Percentiles rank a stretch among this genome's conserved stretches.
These are phyloP conservation scores for Colletotrichum tropicicola DNA, from an alignment of 2,329 filamentous ascomycete genomes.

Conservation along the genomic window DNA sequence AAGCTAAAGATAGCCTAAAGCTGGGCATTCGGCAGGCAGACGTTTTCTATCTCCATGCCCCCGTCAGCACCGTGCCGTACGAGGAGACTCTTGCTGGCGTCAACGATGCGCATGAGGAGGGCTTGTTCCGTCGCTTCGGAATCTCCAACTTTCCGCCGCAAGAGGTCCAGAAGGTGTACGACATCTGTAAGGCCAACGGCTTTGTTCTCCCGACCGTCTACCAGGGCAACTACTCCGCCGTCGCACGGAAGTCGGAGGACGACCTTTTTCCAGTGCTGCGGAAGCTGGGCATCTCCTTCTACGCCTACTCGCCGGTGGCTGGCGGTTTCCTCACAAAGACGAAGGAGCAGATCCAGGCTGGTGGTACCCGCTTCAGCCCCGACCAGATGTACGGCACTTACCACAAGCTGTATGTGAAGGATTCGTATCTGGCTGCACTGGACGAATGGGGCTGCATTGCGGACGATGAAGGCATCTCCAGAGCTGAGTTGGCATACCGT, in stretches of 20 bases:
- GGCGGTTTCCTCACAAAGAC: constrained; percentile 33
- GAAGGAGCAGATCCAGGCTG: constrained; percentile 30
- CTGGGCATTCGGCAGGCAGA: no score
- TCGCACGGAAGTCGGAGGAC: constrained; percentile 51
- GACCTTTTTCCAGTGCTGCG: constrained; percentile 52
- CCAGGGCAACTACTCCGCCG: constrained; percentile 57
- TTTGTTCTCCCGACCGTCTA: constrained; percentile 54
- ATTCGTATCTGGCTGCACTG: constrained; percentile 37
- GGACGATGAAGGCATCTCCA: constrained; percentile 44
- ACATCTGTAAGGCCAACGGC: constrained; percentile 50
- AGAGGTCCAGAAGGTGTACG: constrained; percentile 52
- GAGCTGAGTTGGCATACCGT: constrained; percentile 50
- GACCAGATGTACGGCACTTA: constrained; percentile 32
- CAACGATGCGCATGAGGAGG: constrained; percentile 47
- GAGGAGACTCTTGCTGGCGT: constrained; percentile 51
- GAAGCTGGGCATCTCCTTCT: constrained; percentile 51
- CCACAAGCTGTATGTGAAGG: constrained; percentile 36
- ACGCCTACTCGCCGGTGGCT: constrained; percentile 50
- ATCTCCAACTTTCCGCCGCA: constrained; percentile 54
- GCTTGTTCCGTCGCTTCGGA: constrained; percentile 55
- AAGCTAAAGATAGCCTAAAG: no score
- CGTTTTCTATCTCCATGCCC: constrained; percentile 53
- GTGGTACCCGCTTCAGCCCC: background rate
- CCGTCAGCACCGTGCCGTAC: constrained; percentile 52
- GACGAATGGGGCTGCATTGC: constrained; percentile 37